These are phyloP conservation scores for Nitzschia palea DNA, from an alignment of 108 stramenopile genomes.

Conservation along the genomic window DNA sequence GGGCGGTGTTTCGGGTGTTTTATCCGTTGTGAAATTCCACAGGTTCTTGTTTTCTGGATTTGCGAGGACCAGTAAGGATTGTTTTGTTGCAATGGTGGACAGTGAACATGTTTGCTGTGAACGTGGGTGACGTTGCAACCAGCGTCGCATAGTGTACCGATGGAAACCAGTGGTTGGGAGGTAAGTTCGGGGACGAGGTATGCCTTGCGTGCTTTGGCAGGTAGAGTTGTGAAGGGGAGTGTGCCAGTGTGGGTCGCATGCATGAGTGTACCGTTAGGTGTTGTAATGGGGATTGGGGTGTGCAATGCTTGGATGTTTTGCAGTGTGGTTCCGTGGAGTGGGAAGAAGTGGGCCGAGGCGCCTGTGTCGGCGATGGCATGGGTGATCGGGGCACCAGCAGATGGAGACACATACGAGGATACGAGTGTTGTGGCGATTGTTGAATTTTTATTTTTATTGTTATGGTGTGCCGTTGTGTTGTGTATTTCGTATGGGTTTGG, in stretches of 20 bases:
- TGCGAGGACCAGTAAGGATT: no score
- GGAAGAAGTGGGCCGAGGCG: neutral
- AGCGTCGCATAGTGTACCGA: conserved; percentile 24
- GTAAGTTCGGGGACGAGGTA: conserved; percentile 10
- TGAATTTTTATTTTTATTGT: neutral
- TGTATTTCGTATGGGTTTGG: neutral
- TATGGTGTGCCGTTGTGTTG: neutral
- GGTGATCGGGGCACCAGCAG: neutral
- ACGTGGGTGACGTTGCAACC: conserved; percentile 14
- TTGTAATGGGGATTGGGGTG: neutral
- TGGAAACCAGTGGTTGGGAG: no score
- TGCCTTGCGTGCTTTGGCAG: conserved; percentile 1
- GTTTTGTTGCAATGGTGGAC: no score
- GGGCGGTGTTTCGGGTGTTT: no score
- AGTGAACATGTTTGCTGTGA: no score
- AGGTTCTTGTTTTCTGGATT: no score
- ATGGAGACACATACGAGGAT: neutral
- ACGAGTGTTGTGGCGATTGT: neutral
- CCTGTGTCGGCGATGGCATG: neutral
- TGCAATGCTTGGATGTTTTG: neutral
- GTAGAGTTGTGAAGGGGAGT: neutral
- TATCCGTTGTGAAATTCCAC: no score
- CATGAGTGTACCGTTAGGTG: neutral
- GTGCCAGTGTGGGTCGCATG: neutral
- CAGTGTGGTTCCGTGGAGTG: neutral